Evolutionary conservation across 176 grass and related monocot genomes (phyloP).

Genomic region (Microstegium vimineum): DNA sequence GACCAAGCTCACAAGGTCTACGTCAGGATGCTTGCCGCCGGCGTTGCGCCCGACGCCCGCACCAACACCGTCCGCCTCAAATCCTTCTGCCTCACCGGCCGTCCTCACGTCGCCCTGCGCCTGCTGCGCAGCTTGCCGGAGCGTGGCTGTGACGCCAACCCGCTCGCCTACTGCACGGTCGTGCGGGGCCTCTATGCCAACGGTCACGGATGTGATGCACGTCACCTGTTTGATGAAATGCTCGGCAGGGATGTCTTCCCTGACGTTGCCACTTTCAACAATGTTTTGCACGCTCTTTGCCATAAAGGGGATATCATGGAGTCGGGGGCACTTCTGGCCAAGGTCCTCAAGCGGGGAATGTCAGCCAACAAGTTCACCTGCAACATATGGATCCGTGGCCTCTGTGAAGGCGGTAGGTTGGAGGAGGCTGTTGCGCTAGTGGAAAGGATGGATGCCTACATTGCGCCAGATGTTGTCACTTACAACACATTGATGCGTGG

Average conservation of each 20-base stretch:
- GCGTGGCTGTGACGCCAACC: conserved; percentile 39
- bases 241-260: conserved; percentile 35
- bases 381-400: conserved; percentile 83
- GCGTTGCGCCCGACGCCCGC: conserved; percentile 44
- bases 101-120: conserved; percentile 48
- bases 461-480: conserved; percentile 69
- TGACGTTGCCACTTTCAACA: conserved; percentile 65
- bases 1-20: conserved; percentile 97
- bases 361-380: conserved; percentile 64
- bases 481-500: conserved; percentile 89
- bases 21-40: conserved; percentile 64
- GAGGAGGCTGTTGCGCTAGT: conserved; percentile 57
- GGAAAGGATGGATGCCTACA: conserved; percentile 42
- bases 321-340: conserved; percentile 53
- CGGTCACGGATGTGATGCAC: conserved; percentile 31
- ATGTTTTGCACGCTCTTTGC: conserved; percentile 75
- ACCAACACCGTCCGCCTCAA: conserved; percentile 77
- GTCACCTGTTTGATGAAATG: conserved; percentile 76
- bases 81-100: conserved; percentile 77
- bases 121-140: conserved; percentile 53
- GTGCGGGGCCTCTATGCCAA: conserved; percentile 50
- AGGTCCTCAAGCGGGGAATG: conserved; percentile 67
- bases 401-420: conserved; percentile 63
- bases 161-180: conserved; percentile 66
- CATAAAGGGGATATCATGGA: conserved; percentile 66